phyloP scores from a whole-genome alignment of 345 rosid species.

The Salix arbutifolia region DNA sequence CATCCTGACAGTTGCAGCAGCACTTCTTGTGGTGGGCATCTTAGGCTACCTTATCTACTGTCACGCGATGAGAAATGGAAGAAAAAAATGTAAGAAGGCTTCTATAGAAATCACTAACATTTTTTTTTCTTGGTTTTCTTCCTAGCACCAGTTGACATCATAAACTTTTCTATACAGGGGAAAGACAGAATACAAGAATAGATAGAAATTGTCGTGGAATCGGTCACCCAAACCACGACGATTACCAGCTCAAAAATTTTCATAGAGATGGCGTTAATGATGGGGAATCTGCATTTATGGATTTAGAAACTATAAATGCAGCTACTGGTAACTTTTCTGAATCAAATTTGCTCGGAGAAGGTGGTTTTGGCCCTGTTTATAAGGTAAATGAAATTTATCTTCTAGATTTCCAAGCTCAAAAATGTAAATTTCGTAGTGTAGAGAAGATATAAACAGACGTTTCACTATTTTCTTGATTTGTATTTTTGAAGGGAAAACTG shows the following conservation, averaged over 20 bases:
- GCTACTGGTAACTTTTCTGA: neutral
- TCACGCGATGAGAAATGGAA: neutral
- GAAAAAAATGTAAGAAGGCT: neutral
- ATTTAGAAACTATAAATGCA: neutral
- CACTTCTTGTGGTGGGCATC: neutral
- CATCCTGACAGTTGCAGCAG: neutral
- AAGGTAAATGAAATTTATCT: neutral
- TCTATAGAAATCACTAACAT: neutral
- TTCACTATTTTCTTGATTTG: neutral
- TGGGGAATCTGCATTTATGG: neutral
- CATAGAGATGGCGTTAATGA: constrained; percentile 5
- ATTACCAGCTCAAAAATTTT: neutral
- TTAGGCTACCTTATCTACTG: neutral
- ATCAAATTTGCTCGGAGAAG: neutral
- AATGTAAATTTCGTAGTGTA: neutral
- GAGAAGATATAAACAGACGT: neutral
- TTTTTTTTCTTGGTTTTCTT: neutral
- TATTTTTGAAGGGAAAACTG: constrained; percentile 38
- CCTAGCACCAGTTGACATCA: neutral
- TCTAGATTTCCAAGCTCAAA: neutral
- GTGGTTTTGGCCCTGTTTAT: constrained; percentile 14
- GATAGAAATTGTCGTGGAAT: neutral
- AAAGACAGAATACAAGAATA: neutral
- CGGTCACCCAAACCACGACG: neutral
- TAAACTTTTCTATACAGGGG: neutral